Percentiles rank a stretch among this genome's conserved stretches.
These are phyloP conservation scores for Funneliformis mosseae DNA, from an alignment of 192 early-diverging fungal genomes.

Conservation along the genomic window DNA sequence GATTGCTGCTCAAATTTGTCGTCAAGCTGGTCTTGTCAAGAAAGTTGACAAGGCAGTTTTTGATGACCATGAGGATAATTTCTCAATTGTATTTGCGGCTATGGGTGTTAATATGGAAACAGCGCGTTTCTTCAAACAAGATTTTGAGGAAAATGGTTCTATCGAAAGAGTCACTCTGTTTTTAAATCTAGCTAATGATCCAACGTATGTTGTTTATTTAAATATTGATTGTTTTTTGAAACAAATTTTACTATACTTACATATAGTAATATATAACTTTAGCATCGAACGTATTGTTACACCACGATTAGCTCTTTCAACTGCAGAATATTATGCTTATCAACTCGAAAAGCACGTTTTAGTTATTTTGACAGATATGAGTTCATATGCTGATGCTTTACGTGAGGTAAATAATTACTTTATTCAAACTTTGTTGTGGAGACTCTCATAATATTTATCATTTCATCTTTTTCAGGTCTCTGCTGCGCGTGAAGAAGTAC, in stretches of 20 bases:
- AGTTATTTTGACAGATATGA: constrained; percentile 99
- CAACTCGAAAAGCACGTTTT: constrained; percentile 99
- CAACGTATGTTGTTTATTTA: constrained; percentile 67
- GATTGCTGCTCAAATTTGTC: constrained; percentile 99
- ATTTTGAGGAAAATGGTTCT: constrained; percentile 99
- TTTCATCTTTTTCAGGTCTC: constrained; percentile 65
- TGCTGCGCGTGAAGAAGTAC: constrained; percentile 98
- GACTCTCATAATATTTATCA: background rate
- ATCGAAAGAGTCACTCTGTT: constrained; percentile 98
- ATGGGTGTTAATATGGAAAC: constrained; percentile 99
- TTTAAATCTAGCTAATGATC: constrained; percentile 99
- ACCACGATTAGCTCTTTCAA: constrained; percentile 96
- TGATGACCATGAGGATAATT: constrained; percentile 98
- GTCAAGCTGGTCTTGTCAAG: constrained; percentile 97
- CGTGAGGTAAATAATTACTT: constrained; percentile 72
- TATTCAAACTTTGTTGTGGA: no score
- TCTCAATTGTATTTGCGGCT: constrained; percentile 98
- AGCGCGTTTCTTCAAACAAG: constrained; percentile 99
- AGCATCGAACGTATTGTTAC: constrained; percentile 99
- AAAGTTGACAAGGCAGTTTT: constrained; percentile 88
- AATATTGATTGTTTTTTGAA: no score
- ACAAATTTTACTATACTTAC: constrained; percentile 6
- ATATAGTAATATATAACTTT: background rate
- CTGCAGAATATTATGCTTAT: constrained; percentile 99
- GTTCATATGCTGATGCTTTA: constrained; percentile 98